A percentile compares a stretch with the other conserved stretches of the same genome.
Conservation (phyloP, 1,284 basidiomycete genomes). For the Cryptococcus amylolentus region DNA sequence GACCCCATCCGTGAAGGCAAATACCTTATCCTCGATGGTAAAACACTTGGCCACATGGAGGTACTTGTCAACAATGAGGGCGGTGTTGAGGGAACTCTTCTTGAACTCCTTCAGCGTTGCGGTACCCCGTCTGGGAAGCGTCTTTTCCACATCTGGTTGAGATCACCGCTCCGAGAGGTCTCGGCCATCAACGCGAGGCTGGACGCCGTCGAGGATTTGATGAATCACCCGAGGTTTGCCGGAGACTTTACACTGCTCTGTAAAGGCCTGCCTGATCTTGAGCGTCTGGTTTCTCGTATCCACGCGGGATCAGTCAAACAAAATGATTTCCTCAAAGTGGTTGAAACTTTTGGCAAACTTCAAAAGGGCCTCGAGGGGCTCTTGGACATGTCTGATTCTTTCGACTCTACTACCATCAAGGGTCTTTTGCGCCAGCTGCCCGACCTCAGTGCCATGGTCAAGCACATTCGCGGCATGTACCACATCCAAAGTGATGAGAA, state of each 20-base stretch:
- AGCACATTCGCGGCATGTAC: slow-evolving; percentile 71
- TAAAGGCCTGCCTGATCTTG: slow-evolving; percentile 83
- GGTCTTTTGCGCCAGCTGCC: slow-evolving; percentile 76
- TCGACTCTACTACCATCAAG: slow-evolving; percentile 69
- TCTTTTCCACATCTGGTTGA: slow-evolving; percentile 90
- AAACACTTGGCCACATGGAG: slow-evolving; percentile 89
- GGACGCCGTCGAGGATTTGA: slow-evolving; percentile 86
- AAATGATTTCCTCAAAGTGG: slow-evolving; percentile 76
- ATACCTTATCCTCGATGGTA: slow-evolving; percentile 82
- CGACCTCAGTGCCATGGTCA: slow-evolving; percentile 60
- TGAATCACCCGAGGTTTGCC: slow-evolving; percentile 71
- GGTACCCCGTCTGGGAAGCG: slow-evolving; percentile 91
- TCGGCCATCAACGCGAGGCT: slow-evolving; percentile 83
- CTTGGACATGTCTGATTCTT: slow-evolving; percentile 63
- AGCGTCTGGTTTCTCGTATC: slow-evolving; percentile 86
- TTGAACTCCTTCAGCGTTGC: slow-evolving; percentile 78
- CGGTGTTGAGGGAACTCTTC: slow-evolving; percentile 78
- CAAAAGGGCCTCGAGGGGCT: slow-evolving; percentile 65
- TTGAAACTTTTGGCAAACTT: slow-evolving; percentile 75
- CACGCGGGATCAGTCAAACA: slow-evolving; percentile 86
- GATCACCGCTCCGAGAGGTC: slow-evolving; percentile 75
- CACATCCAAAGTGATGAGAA: slow-evolving; percentile 34
- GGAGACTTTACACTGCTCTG: slow-evolving; percentile 67
- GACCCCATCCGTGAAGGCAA: slow-evolving; percentile 85
- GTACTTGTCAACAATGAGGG: slow-evolving; percentile 89